phyloP scores from a whole-genome alignment of 202 grass and related monocot species.

The Setaria viridis region DNA sequence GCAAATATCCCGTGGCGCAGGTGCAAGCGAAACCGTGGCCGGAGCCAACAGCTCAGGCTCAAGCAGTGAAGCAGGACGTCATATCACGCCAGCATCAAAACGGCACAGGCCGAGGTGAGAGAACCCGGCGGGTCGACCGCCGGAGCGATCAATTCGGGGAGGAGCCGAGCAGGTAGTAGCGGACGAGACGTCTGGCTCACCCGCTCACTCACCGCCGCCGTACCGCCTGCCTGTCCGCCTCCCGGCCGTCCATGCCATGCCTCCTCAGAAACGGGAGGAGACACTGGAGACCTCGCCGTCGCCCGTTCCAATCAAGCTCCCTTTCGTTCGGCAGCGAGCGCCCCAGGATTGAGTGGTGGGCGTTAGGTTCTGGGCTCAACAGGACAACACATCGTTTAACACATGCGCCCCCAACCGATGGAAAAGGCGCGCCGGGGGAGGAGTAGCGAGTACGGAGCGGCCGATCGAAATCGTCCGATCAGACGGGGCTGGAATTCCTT shows the following conservation, averaged over 20 bases:
- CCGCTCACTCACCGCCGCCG: not conserved
- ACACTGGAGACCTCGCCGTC: not conserved
- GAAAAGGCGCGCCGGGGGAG: not conserved
- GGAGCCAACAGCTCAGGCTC: too few relatives aligned
- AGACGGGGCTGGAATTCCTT: not conserved
- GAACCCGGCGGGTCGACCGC: not conserved
- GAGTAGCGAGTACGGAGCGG: not conserved
- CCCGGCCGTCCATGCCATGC: not conserved
- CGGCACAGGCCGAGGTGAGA: not conserved
- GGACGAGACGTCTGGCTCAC: slow-evolving; percentile 1
- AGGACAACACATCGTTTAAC: slow-evolving; percentile 33
- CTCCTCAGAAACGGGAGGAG: not conserved
- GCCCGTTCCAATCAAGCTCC: not conserved
- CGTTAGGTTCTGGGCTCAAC: not conserved
- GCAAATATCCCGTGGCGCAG: not conserved
- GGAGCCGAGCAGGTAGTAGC: not conserved
- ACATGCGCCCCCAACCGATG: not conserved
- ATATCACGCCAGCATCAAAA: not conserved
- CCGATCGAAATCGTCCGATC: not conserved
- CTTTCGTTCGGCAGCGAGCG: not conserved
- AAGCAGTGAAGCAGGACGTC: too few relatives aligned
- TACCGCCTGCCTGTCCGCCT: not conserved
- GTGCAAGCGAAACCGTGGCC: not conserved
- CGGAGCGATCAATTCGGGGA: not conserved
- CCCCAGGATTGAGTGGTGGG: not conserved